Percentiles rank a stretch among this genome's conserved stretches.
These are phyloP conservation scores for Backusella luteola DNA, from an alignment of 192 early-diverging fungal species.

Conservation along the genomic window DNA sequence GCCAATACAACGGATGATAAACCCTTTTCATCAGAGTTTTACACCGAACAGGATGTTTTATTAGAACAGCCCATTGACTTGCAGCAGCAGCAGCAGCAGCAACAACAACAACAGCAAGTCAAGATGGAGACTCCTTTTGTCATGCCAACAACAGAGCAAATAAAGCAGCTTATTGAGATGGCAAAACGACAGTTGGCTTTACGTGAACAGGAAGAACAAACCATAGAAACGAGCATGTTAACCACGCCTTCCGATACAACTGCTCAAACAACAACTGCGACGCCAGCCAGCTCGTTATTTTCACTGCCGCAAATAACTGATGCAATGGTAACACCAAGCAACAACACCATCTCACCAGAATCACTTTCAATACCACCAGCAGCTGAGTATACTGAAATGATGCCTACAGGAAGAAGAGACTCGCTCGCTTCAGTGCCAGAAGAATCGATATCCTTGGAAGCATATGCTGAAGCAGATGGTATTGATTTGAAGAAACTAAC, in stretches of 20 bases:
- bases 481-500: conserved; percentile 55
- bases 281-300: background rate
- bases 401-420: background rate
- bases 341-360: background rate
- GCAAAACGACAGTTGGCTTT: conserved; percentile 35
- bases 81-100: background rate
- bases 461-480: conserved; percentile 27
- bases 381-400: background rate
- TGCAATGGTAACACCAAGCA: background rate
- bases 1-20: conserved; percentile 3
- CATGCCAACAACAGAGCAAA: conserved; percentile 34
- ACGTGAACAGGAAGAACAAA: conserved; percentile 24
- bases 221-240: background rate
- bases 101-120: too few relatives aligned
- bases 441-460: conserved; percentile 15
- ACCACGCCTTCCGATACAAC: background rate
- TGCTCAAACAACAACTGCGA: conserved; percentile 2
- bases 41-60: background rate
- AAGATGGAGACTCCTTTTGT: conserved; percentile 4
- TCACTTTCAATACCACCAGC: background rate
- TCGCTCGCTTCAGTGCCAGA: conserved; percentile 6
- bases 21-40: background rate
- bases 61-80: background rate
- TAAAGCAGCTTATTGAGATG: conserved; percentile 35
- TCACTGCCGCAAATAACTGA: background rate